Percentiles rank a stretch among this genome's conserved stretches.
Conservation (phyloP, 371 early-diverging fungal species). For the Apophysomyces trapeziformis region DNA sequence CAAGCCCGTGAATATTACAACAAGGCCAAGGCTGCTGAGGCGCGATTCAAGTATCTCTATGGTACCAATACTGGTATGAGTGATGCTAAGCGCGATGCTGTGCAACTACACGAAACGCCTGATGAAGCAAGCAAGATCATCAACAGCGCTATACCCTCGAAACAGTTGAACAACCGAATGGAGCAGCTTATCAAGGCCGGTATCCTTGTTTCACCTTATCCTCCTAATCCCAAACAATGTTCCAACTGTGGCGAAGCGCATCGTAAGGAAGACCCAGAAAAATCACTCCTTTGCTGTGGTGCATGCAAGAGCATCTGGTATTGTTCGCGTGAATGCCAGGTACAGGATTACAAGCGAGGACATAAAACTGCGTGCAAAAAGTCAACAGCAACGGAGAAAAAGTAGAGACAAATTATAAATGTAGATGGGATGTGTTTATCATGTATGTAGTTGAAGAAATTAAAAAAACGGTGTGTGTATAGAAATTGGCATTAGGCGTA, state of each 20-base stretch:
- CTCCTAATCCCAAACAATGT: conserved; percentile 50
- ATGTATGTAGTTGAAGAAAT: conserved; percentile 3
- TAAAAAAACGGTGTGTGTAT: no score
- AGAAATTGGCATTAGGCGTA: no score
- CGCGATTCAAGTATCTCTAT: conserved; percentile 59
- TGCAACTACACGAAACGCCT: conserved; percentile 46
- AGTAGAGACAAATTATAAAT: neutral
- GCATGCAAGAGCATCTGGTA: conserved; percentile 67
- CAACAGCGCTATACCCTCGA: conserved; percentile 35
- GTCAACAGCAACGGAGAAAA: conserved; percentile 8
- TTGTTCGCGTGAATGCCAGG: conserved; percentile 68
- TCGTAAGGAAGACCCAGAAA: conserved; percentile 53
- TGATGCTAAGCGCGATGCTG: conserved; percentile 64
- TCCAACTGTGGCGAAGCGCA: conserved; percentile 58
- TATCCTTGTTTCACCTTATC: conserved; percentile 42
- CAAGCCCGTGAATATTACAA: conserved; percentile 58
- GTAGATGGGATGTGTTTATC: neutral
- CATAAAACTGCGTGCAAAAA: conserved; percentile 60
- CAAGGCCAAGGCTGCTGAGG: conserved; percentile 59
- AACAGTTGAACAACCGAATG: conserved; percentile 40
- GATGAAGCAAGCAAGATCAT: conserved; percentile 44
- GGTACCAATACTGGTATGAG: conserved; percentile 60
- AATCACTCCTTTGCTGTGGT: conserved; percentile 62
- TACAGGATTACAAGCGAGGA: conserved; percentile 52
- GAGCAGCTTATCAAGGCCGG: conserved; percentile 52